These are phyloP conservation scores for Aspergillus sp. DNA, from an alignment of 2,329 filamentous ascomycete genomes.

Conservation along the genomic window DNA sequence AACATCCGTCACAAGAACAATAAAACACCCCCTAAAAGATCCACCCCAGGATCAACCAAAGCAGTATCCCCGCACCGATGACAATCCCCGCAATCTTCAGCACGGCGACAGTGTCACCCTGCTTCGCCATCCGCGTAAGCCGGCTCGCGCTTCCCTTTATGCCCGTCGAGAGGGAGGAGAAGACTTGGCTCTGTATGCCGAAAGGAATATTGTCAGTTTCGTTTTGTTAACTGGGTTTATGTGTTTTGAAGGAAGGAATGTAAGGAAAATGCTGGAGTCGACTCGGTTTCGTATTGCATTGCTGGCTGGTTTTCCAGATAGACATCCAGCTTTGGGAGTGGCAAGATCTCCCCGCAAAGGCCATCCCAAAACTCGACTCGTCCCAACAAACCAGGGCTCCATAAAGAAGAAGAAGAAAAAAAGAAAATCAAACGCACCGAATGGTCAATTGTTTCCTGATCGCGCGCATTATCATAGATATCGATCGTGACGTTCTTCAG, in stretches of 20 bases:
- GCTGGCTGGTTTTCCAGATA: no score
- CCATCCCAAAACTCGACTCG: no score
- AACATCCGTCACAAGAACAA: no score
- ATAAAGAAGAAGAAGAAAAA: neutral
- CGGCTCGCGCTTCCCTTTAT: constrained; percentile 81
- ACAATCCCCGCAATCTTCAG: constrained; percentile 86
- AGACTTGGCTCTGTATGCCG: constrained; percentile 71
- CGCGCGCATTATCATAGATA: constrained; percentile 93
- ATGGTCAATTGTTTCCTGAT: constrained; percentile 83
- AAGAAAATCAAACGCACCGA: constrained; percentile 60
- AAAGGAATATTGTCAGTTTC: neutral
- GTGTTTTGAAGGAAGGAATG: neutral
- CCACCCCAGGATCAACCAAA: constrained; percentile 71
- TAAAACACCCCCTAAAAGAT: constrained; percentile 47
- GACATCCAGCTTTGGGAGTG: neutral
- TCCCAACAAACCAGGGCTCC: no score
- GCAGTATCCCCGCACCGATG: constrained; percentile 66
- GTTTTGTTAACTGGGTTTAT: neutral
- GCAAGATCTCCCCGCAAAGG: neutral
- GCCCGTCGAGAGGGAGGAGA: constrained; percentile 79
- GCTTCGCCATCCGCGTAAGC: constrained; percentile 84
- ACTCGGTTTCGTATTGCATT: no score
- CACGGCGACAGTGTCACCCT: constrained; percentile 87
- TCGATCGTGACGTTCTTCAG: constrained; percentile 92
- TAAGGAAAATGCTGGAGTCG: no score